phyloP scores from a whole-genome alignment of 2,329 filamentous ascomycete genomes.

The Fusarium mexicanum region DNA sequence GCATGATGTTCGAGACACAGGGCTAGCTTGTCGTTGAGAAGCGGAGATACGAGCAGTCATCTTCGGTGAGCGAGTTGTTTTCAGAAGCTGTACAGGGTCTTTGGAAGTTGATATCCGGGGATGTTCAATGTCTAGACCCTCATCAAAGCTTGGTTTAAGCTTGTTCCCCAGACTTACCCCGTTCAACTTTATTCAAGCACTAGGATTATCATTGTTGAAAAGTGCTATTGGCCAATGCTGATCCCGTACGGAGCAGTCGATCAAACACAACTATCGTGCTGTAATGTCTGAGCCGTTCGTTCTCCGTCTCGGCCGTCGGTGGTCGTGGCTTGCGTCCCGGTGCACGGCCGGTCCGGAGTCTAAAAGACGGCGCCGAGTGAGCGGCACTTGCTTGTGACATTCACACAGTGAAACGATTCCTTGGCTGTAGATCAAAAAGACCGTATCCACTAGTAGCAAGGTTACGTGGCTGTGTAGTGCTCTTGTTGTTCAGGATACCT shows the following conservation, averaged over 20 bases:
- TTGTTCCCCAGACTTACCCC: slow-evolving; percentile 7
- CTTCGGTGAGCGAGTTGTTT: slow-evolving; percentile 23
- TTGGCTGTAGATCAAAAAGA: slow-evolving; percentile 28
- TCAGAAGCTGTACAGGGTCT: neutral
- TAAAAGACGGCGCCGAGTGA: slow-evolving; percentile 29
- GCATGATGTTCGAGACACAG: slow-evolving; percentile 3
- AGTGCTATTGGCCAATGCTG: neutral
- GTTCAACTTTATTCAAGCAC: neutral
- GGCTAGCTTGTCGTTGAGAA: neutral
- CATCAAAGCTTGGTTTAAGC: slow-evolving; percentile 1
- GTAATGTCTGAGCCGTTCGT: neutral
- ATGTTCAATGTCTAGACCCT: neutral
- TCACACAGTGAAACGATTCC: slow-evolving; percentile 22
- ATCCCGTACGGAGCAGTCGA: neutral
- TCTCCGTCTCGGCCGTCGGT: slow-evolving; percentile 23
- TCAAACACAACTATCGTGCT: neutral
- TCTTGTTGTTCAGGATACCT: slow-evolving; percentile 4
- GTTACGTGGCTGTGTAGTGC: slow-evolving; percentile 28
- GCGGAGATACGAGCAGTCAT: slow-evolving; percentile 32
- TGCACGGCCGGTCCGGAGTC: slow-evolving; percentile 31
- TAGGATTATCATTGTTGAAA: neutral
- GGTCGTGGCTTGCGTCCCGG: slow-evolving; percentile 10
- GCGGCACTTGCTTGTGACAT: slow-evolving; percentile 11
- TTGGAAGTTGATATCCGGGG: slow-evolving; percentile 9
- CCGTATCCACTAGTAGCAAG: slow-evolving; percentile 4